A percentile compares a stretch with the other conserved stretches of the same genome.
Conservation (phyloP, 768 basidiomycete genomes). For the Auriscalpium vulgare region DNA sequence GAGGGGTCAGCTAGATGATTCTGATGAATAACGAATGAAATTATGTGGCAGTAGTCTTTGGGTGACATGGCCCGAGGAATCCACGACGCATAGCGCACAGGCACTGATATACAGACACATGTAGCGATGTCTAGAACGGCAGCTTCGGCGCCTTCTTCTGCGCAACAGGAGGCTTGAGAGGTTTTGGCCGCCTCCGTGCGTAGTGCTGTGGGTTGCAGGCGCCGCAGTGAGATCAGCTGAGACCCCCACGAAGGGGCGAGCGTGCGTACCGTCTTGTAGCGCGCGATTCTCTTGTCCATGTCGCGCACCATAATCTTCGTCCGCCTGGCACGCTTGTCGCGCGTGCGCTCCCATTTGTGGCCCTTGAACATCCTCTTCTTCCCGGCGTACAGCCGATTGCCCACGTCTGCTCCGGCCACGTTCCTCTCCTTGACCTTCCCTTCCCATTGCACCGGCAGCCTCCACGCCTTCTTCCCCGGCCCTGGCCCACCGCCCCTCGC, state of each 20-base stretch:
- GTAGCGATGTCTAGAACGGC: constrained; percentile 9
- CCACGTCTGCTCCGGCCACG: constrained; percentile 42
- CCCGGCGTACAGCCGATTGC: constrained; percentile 61
- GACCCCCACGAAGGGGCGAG: too few relatives aligned
- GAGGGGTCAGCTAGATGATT: too few relatives aligned
- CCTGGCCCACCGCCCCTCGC: neutral
- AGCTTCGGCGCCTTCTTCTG: constrained; percentile 14
- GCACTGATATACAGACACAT: neutral
- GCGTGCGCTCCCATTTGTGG: constrained; percentile 74
- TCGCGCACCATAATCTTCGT: constrained; percentile 54
- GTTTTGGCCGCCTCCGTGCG: constrained; percentile 9
- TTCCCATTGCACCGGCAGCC: constrained; percentile 21
- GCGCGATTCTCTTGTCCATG: constrained; percentile 58
- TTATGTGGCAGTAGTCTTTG: too few relatives aligned
- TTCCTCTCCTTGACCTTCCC: constrained; percentile 23
- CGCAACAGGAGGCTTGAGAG: constrained; percentile 8
- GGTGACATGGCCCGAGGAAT: too few relatives aligned
- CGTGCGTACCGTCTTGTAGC: constrained; percentile 50
- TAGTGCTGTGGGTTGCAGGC: constrained; percentile 7
- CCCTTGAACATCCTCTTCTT: constrained; percentile 90
- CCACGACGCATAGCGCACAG: neutral
- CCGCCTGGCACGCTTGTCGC: constrained; percentile 37
- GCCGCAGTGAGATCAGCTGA: neutral
- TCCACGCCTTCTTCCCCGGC: neutral
- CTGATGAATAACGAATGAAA: too few relatives aligned